phyloP scores from a whole-genome alignment of 2,329 filamentous ascomycete species.

The Alternaria triticina region DNA sequence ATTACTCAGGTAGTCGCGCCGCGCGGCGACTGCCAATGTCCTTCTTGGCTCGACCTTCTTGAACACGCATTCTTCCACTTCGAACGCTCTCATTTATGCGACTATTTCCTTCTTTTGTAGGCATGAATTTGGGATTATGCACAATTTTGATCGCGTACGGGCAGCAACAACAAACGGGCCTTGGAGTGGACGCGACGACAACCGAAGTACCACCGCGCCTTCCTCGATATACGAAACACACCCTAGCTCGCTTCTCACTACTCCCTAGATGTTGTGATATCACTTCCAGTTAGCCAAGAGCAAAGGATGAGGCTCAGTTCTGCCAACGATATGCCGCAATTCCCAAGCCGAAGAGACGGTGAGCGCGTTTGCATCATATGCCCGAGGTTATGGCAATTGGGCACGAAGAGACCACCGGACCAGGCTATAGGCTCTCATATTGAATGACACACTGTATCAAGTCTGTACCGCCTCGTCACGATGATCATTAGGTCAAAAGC shows the following conservation, averaged over 20 bases:
- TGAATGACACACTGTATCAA: neutral
- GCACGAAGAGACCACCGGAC: too few species aligned
- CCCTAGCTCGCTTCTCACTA: neutral
- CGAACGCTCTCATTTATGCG: neutral
- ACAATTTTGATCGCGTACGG: neutral
- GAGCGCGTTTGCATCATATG: neutral
- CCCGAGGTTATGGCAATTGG: too few species aligned
- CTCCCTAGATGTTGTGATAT: neutral
- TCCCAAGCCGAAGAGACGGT: neutral
- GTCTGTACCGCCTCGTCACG: neutral
- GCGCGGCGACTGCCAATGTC: neutral
- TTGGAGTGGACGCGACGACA: neutral
- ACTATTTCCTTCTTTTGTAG: neutral
- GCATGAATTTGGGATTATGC: neutral
- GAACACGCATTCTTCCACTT: neutral
- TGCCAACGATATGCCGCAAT: neutral
- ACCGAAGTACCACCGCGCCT: neutral
- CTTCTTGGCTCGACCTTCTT: neutral
- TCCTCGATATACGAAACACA: neutral
- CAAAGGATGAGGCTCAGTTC: neutral
- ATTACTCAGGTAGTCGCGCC: neutral
- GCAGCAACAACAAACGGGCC: neutral
- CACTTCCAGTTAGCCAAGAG: neutral
- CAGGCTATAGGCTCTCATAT: too few species aligned
- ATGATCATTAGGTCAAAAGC: neutral